These are phyloP conservation scores for Drechslera avenae DNA, from an alignment of 2,329 filamentous ascomycete species.

Conservation along the genomic window DNA sequence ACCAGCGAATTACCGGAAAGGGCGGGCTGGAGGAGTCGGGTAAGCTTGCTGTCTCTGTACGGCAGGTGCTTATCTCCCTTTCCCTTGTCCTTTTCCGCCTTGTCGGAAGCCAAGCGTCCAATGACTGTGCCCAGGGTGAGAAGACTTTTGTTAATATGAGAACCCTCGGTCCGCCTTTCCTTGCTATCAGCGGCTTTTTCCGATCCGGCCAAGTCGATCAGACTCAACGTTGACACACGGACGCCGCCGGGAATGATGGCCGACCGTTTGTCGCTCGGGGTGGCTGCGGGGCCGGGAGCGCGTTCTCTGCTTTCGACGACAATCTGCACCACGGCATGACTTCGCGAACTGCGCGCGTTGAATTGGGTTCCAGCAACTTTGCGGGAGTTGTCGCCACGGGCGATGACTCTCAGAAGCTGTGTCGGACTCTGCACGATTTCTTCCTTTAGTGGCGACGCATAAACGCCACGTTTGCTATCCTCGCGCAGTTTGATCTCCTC, in stretches of 20 bases:
- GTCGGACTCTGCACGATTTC: conserved; percentile 99
- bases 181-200: conserved; percentile 96
- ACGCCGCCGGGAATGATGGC: conserved; percentile 76
- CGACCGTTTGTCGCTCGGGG: conserved; percentile 50
- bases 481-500: conserved; percentile 98
- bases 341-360: conserved; percentile 94
- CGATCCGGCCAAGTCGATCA: conserved; percentile 96
- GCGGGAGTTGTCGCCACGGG: conserved; percentile 87
- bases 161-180: conserved; percentile 89
- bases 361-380: conserved; percentile 94
- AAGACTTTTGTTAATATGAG: conserved; percentile 98
- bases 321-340: conserved; percentile 97
- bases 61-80: conserved; percentile 94
- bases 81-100: conserved; percentile 71
- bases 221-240: conserved; percentile 88
- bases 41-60: conserved; percentile 97
- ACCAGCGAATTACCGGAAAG: conserved; percentile 92
- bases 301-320: conserved; percentile 96
- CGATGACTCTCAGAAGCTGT: conserved; percentile 91
- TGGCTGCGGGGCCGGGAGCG: conserved; percentile 59
- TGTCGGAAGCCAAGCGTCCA: conserved; percentile 84
- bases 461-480: conserved; percentile 94
- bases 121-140: conserved; percentile 96
- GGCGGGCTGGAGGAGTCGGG: conserved; percentile 86
- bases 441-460: conserved; percentile 93